Base-by-base conservation (phyloP, 306 rosid species). In the Vigna hirtella region DNA sequence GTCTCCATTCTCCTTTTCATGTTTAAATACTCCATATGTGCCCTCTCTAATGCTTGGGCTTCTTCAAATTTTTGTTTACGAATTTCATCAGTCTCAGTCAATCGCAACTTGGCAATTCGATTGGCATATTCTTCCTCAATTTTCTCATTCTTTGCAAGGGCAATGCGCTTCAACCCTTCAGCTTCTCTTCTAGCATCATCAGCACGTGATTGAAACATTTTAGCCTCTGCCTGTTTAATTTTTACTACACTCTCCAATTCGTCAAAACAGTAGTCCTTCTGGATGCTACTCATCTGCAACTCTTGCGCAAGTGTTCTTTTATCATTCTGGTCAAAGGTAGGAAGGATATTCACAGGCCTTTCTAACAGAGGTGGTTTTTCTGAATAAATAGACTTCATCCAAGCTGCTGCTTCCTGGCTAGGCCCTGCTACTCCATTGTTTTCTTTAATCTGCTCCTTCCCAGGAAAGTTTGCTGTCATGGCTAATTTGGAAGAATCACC, bases 111-210 rank as follows among this genome's bases (percentile, higher is more conserved):
- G 26, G 91, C 81, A 4, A 96, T 82, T 82, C 98, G 87, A 73
- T 80, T 85, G 40, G 78, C 70, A 74, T 87, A 93, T 76, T 96
- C 99, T 79, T 96, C 96, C 47, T 93, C 98, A 56, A 86, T 77
- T 81, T 90, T 93, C 83, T 90, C 97, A 77, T 84, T 91, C 88
- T 96, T 96, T 32, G 98, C 94, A 53, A 87, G 73, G 55, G 97
- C 90, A 81, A 96, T 96, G 77, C 93, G 91, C 48, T 89, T 91
- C 85, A 96, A 83, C 71, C 91, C 96, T 79, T 93, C 98, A 13
- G 99, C 97, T 55, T 93, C 98, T 65, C 93, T 91, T 87, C 97
- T 93, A 55, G 99, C 99, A 30, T 91, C 96, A 47, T 96, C 98
- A 1, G 99, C 94, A 24, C 94, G 96, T 13, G 91, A 53, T 61